These are phyloP conservation scores for Penicillium thymicola DNA, from an alignment of 2,329 filamentous ascomycete genomes.

Conservation along the genomic window DNA sequence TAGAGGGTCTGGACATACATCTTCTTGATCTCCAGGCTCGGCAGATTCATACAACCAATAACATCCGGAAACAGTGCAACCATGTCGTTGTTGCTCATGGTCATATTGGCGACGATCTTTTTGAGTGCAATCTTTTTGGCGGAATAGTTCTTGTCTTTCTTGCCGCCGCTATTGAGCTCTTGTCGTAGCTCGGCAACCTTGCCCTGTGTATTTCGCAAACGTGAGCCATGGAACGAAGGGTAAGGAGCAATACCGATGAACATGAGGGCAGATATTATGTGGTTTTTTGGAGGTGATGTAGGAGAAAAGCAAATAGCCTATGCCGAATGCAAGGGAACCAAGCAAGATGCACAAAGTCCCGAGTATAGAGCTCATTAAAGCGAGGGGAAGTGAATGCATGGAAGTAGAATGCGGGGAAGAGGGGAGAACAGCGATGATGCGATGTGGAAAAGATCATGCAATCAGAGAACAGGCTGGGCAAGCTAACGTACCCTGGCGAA, in stretches of 20 bases:
- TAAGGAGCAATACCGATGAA: constrained; percentile 30
- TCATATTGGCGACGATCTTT: constrained; percentile 99
- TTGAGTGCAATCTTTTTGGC: constrained; percentile 97
- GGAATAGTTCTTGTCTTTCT: constrained; percentile 96
- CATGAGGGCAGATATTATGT: constrained; percentile 19
- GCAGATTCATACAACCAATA: constrained; percentile 90
- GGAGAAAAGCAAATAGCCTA: constrained; percentile 2
- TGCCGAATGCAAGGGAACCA: background rate
- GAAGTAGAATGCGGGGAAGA: constrained; percentile 20
- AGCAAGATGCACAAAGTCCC: constrained; percentile 4
- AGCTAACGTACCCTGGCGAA: constrained; percentile 81
- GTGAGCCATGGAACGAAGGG: constrained; percentile 31
- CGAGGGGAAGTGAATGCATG: constrained; percentile 11
- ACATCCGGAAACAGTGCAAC: constrained; percentile 94
- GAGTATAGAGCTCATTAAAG: constrained; percentile 1
- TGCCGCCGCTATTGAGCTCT: constrained; percentile 88
- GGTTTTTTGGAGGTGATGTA: background rate
- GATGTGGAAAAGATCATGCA: background rate
- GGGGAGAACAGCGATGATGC: background rate
- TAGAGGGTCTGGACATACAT: constrained; percentile 59
- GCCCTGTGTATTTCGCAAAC: constrained; percentile 63
- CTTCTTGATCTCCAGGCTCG: constrained; percentile 97
- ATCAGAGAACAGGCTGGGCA: constrained; percentile 21
- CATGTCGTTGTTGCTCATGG: constrained; percentile 99
- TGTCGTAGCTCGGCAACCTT: constrained; percentile 96